Conservation (phyloP, 2,329 filamentous ascomycete species). For the Diatrype stigma region DNA sequence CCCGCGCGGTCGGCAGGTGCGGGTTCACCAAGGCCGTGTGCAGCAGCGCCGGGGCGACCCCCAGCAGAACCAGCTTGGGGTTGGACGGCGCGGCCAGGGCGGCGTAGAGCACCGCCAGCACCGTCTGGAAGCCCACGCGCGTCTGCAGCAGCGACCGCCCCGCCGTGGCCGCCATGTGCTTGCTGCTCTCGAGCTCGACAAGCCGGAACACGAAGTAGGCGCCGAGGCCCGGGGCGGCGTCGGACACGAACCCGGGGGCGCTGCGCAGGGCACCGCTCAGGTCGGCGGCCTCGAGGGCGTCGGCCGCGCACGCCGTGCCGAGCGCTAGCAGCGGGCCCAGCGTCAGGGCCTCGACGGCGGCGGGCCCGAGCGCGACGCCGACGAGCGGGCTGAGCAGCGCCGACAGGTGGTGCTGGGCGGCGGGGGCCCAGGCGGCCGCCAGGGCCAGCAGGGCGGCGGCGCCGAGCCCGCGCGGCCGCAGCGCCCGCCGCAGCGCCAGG, state of each 20-base stretch:
- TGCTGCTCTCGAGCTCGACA: slow-evolving; percentile 37
- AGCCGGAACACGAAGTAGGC: slow-evolving; percentile 63
- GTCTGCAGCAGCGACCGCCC: slow-evolving; percentile 63
- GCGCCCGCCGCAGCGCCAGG: slow-evolving; percentile 45
- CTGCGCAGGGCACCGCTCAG: slow-evolving; percentile 33
- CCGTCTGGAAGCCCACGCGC: slow-evolving; percentile 66
- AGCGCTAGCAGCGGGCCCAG: slow-evolving; percentile 65
- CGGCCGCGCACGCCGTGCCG: slow-evolving; percentile 60
- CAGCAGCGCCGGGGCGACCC: slow-evolving; percentile 67
- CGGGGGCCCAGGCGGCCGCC: slow-evolving; percentile 70
- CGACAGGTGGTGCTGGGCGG: slow-evolving; percentile 68
- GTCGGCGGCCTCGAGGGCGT: slow-evolving; percentile 59
- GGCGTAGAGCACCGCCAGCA: slow-evolving; percentile 62
- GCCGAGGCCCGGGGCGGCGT: slow-evolving; percentile 61
- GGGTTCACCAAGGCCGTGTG: slow-evolving; percentile 70
- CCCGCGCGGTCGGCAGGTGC: slow-evolving; percentile 61
- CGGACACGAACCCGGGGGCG: slow-evolving; percentile 53
- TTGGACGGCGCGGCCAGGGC: slow-evolving; percentile 61
- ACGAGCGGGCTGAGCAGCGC: slow-evolving; percentile 64
- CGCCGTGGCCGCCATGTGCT: slow-evolving; percentile 45
- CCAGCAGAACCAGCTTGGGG: slow-evolving; percentile 57
- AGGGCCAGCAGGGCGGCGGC: slow-evolving; percentile 60
- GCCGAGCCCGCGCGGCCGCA: slow-evolving; percentile 47
- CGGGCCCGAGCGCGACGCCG: slow-evolving; percentile 67
- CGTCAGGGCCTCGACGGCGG: slow-evolving; percentile 69